Evolutionary conservation across 2,329 filamentous ascomycete species (phyloP).

Genomic region (Pseudocercospora musae): DNA sequence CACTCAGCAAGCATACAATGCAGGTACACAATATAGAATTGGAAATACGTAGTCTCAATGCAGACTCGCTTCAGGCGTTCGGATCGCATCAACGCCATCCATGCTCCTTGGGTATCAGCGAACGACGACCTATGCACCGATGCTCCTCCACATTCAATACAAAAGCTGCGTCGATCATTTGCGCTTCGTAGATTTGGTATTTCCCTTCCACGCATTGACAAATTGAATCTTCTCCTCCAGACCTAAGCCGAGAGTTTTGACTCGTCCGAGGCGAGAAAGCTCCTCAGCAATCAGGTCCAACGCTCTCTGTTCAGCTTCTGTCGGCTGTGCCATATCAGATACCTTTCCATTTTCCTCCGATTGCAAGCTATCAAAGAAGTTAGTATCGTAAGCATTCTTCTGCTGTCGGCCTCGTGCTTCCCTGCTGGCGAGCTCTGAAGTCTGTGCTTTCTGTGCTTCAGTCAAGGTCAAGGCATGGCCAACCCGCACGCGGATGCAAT

Average conservation of each 20-base stretch:
- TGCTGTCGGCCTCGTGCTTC: conserved; percentile 18
- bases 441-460: conserved; percentile 29
- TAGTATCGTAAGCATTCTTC: conserved; percentile 42
- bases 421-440: conserved; percentile 29
- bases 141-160: not conserved
- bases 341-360: conserved; percentile 27
- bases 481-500: conserved; percentile 86
- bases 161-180: conserved; percentile 5
- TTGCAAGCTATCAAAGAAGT: conserved; percentile 47
- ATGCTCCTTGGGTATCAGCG: conserved; percentile 2
- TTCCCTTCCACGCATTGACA: conserved; percentile 61
- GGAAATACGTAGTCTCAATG: not conserved
- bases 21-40: not conserved
- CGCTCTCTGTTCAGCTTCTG: conserved; percentile 62
- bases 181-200: conserved; percentile 18
- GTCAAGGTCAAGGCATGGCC: conserved; percentile 63
- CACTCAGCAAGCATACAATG: not conserved
- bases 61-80: not conserved
- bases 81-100: not conserved
- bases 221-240: conserved; percentile 81
- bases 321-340: conserved; percentile 29
- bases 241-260: conserved; percentile 83
- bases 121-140: not conserved
- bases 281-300: conserved; percentile 80
- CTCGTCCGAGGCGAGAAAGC: conserved; percentile 79